Base-by-base conservation (phyloP, 2,329 filamentous ascomycete genomes). In the Helminthosporium solani region DNA sequence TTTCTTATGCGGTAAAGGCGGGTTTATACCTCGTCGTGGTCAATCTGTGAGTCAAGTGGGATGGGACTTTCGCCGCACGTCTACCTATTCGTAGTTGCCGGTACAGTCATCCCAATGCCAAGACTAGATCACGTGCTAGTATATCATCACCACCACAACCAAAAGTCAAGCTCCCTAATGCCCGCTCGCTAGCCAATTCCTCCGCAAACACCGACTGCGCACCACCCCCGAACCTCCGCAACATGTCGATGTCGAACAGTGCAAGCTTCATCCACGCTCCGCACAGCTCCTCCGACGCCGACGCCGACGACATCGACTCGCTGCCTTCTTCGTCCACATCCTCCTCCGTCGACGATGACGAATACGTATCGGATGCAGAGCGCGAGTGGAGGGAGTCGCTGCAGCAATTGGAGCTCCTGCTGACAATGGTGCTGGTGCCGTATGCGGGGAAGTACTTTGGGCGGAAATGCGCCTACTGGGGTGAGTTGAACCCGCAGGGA, bases 381-480 rank as follows among this genome's bases (percentile, higher is more conserved):
- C 82, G 82, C 50, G 92, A 99, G 73, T 99, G 94, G 94, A 87
- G 92, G 61, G 88, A 91, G 63, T 95, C 88, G 61, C 75, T 99
- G 53, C 89, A 96, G 71, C 94, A 99, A 74, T 74, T 99, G 49
- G 90, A 99, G 75, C 78, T 97, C 55, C 78, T 99, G 57, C 73
- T 97, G 67, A 95, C 88, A 16, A 95, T 99, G 90, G 87, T 97
- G 39, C 72, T 97, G 58, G 86, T 99, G 40, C 94, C 94, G 2
- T 96, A 95, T 70, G 77, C 90, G 58, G 94, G 94, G 48, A 99
- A 97, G 73, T 97, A 90, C 73, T 83, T 96, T 70, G 94, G 94
- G 36, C 82, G 94, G 69, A 95, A 90, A 72, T 95, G 91, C 75
- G 92, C 92, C 49, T 96, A 95, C 68, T 96, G 90, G 89, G 90